Evolutionary conservation across 306 rosid genomes (phyloP).

Genomic region (Albizia julibrissin): DNA sequence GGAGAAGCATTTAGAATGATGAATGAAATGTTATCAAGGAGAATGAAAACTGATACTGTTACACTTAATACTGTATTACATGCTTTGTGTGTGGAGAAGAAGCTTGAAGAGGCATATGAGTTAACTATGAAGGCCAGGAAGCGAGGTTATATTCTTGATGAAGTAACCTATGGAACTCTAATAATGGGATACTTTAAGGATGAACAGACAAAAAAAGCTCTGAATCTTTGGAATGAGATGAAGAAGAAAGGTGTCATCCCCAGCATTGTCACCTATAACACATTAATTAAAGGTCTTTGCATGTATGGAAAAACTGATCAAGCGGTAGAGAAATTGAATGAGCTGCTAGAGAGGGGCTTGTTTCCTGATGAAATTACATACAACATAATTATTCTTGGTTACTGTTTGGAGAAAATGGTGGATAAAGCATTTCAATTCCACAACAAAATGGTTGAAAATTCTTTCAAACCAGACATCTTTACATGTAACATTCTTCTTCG

Average conservation of each 20-base stretch:
- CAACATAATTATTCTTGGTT: conserved; percentile 81
- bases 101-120: conserved; percentile 65
- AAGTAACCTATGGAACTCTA: conserved; percentile 84
- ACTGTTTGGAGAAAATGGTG: conserved; percentile 67
- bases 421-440: conserved; percentile 88
- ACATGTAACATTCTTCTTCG: conserved; percentile 79
- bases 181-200: conserved; percentile 80
- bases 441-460: conserved; percentile 68
- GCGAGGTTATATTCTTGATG: conserved; percentile 84
- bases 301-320: conserved; percentile 63
- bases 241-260: conserved; percentile 66
- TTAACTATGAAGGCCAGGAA: conserved; percentile 50
- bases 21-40: conserved; percentile 75
- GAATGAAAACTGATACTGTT: conserved; percentile 57
- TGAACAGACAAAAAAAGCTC: conserved; percentile 51
- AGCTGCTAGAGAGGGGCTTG: conserved; percentile 66
- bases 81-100: conserved; percentile 61
- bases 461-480: conserved; percentile 68
- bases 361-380: conserved; percentile 73
- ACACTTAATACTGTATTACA: conserved; percentile 73
- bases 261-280: conserved; percentile 67
- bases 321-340: conserved; percentile 73
- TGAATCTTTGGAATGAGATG: conserved; percentile 84
- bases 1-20: conserved; percentile 67
- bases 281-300: conserved; percentile 74